Conservation (phyloP, 345 rosid species). For the Citrus sinensis region DNA sequence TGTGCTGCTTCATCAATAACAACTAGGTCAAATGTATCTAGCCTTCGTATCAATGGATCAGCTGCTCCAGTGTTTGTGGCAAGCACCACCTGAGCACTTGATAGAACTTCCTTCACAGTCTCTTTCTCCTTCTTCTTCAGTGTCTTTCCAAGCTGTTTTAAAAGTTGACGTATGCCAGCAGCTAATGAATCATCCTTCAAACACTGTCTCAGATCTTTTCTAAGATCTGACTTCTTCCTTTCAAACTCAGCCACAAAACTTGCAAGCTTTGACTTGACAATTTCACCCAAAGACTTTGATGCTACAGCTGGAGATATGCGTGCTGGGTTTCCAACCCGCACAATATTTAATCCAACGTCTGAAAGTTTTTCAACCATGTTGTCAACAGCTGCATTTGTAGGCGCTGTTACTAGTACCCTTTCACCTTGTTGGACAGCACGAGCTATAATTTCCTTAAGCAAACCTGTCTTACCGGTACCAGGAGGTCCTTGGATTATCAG, state of each 20-base stretch:
- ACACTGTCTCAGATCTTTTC: constrained; percentile 79
- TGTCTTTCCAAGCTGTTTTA: constrained; percentile 87
- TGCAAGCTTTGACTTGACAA: constrained; percentile 74
- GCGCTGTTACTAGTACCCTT: constrained; percentile 91
- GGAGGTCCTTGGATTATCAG: constrained; percentile 94
- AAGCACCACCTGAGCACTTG: constrained; percentile 87
- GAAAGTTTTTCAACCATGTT: constrained; percentile 95
- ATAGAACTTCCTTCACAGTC: constrained; percentile 69
- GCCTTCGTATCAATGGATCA: constrained; percentile 76
- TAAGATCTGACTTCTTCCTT: constrained; percentile 84
- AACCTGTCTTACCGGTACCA: constrained; percentile 90
- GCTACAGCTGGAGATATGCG: constrained; percentile 84
- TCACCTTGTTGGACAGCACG: constrained; percentile 85
- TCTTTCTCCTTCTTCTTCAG: constrained; percentile 91
- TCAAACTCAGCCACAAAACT: constrained; percentile 60
- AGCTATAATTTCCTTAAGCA: constrained; percentile 75
- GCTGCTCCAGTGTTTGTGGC: constrained; percentile 96
- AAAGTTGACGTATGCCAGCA: constrained; percentile 92
- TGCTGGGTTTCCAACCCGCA: constrained; percentile 94
- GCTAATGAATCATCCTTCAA: constrained; percentile 90
- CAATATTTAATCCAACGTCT: constrained; percentile 60
- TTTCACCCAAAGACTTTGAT: constrained; percentile 79
- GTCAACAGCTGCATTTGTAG: constrained; percentile 96
- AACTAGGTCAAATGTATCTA: constrained; percentile 81
- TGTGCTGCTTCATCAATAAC: constrained; percentile 97